phyloP scores from a whole-genome alignment of 495 filamentous ascomycete genomes.

The Thermothielavioides terrestris region DNA sequence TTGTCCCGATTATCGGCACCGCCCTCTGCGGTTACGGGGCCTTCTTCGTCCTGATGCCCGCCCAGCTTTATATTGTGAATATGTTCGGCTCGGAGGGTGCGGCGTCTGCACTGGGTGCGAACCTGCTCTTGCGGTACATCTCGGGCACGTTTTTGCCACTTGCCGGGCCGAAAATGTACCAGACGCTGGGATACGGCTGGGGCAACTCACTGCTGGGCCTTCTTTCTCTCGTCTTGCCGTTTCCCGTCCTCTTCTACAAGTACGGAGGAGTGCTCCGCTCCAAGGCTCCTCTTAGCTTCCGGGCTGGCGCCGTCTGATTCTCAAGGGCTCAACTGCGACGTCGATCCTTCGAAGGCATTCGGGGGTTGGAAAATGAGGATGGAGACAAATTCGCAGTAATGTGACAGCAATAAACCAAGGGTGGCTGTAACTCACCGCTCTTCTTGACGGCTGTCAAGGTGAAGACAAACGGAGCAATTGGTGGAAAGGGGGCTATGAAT shows the following conservation, averaged over 20 bases:
- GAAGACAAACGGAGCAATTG: no score
- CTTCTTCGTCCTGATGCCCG: conserved; percentile 42
- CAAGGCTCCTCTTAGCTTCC: no score
- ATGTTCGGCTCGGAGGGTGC: conserved; percentile 32
- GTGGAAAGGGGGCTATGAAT: no score
- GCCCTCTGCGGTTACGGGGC: conserved; percentile 44
- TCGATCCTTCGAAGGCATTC: no score
- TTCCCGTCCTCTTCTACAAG: conserved; percentile 42
- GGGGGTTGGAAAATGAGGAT: no score
- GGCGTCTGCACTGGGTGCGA: conserved; percentile 46
- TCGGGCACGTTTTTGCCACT: conserved; percentile 52
- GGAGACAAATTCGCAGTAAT: no score
- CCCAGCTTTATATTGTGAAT: conserved; percentile 52
- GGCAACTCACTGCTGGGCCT: conserved; percentile 52
- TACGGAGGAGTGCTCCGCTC: conserved; percentile 35
- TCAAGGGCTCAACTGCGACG: no score
- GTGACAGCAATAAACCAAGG: no score
- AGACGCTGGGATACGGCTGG: conserved; percentile 50
- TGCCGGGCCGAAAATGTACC: conserved; percentile 46
- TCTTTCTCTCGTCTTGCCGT: conserved; percentile 45
- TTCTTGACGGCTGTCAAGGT: no score
- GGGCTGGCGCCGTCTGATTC: no score
- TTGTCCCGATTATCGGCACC: conserved; percentile 47
- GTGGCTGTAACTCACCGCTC: no score
- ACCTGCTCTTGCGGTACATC: conserved; percentile 44